These are phyloP conservation scores for Monilinia aucupariae DNA, from an alignment of 2,329 filamentous ascomycete genomes.

Conservation along the genomic window DNA sequence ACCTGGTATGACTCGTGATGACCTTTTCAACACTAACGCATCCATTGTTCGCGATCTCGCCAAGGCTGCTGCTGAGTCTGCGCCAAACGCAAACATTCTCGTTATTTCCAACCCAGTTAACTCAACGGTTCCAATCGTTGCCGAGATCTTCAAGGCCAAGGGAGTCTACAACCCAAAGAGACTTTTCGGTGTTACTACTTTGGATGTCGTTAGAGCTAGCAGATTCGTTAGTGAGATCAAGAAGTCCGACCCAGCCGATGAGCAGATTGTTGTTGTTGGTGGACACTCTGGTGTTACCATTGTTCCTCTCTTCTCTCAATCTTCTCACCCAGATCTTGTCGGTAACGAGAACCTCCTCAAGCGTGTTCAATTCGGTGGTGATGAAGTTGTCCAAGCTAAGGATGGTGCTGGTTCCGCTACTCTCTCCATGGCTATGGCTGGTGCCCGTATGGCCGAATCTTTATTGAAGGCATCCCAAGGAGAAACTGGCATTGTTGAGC, in stretches of 20 bases:
- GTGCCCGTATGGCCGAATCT: conserved; percentile 77
- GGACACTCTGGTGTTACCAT: conserved; percentile 98
- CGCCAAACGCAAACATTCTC: conserved; percentile 89
- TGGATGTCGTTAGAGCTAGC: conserved; percentile 96
- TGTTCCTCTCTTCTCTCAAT: conserved; percentile 94
- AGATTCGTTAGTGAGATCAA: conserved; percentile 94
- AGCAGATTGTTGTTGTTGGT: conserved; percentile 93
- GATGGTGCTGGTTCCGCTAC: conserved; percentile 95
- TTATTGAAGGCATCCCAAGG: conserved; percentile 89
- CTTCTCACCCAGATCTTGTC: conserved; percentile 75
- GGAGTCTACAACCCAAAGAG: conserved; percentile 91
- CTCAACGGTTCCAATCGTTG: conserved; percentile 95
- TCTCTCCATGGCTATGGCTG: conserved; percentile 97
- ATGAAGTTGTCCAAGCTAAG: conserved; percentile 99
- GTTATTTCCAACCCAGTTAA: conserved; percentile 99
- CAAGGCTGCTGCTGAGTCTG: conserved; percentile 78
- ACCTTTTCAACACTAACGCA: conserved; percentile 99
- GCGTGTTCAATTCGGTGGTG: conserved; percentile 97
- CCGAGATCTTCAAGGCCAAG: conserved; percentile 91
- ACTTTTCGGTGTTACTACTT: conserved; percentile 96
- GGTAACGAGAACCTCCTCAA: conserved; percentile 71
- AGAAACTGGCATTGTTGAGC: conserved; percentile 92
- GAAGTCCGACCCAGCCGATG: conserved; percentile 79
- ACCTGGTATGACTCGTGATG: conserved; percentile 98
- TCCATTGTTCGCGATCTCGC: conserved; percentile 94